A percentile compares a stretch with the other conserved stretches of the same genome.
phyloP scores from a whole-genome alignment of 2,329 filamentous ascomycete species.

The Talaromyces sp. region DNA sequence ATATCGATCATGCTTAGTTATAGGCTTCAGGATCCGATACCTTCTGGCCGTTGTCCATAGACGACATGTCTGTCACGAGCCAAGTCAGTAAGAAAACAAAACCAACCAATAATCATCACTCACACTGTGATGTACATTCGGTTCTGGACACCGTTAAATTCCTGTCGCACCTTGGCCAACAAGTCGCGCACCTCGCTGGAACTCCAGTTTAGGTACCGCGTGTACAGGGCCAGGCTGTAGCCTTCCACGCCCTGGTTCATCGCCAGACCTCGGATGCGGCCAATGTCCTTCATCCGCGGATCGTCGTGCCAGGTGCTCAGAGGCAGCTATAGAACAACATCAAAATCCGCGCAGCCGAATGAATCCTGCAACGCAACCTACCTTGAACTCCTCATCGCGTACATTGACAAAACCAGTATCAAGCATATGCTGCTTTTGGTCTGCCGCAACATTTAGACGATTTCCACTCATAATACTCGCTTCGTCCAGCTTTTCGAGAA shows the following conservation, averaged over 20 bases:
- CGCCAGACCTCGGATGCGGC: conserved; percentile 37
- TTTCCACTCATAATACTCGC: conserved; percentile 12
- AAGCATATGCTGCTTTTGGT: conserved; percentile 35
- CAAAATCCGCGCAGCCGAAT: conserved; percentile 21
- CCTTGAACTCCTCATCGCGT: conserved; percentile 23
- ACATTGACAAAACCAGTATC: conserved; percentile 42
- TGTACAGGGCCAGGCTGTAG: conserved; percentile 39
- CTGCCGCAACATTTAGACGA: conserved; percentile 24
- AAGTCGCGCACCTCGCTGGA: conserved; percentile 42
- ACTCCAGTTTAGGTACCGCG: conserved; percentile 37
- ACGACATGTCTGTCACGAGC: conserved; percentile 2
- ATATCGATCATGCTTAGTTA: not conserved
- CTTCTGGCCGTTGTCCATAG: conserved; percentile 8
- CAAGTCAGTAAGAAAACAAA: not conserved
- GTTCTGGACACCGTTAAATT: conserved; percentile 22
- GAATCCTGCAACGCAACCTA: not conserved
- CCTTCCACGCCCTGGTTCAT: conserved; percentile 38
- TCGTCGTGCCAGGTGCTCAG: conserved; percentile 44
- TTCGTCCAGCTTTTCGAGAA: conserved; percentile 35
- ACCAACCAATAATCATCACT: not conserved
- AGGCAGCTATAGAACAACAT: conserved; percentile 26
- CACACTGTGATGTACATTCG: conserved; percentile 22
- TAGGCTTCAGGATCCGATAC: not conserved
- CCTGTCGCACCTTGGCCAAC: conserved; percentile 19
- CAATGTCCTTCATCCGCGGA: conserved; percentile 46